These are phyloP conservation scores for Oldenlandia corymbosa DNA, from an alignment of 257 asterid species.

Conservation along the genomic window DNA sequence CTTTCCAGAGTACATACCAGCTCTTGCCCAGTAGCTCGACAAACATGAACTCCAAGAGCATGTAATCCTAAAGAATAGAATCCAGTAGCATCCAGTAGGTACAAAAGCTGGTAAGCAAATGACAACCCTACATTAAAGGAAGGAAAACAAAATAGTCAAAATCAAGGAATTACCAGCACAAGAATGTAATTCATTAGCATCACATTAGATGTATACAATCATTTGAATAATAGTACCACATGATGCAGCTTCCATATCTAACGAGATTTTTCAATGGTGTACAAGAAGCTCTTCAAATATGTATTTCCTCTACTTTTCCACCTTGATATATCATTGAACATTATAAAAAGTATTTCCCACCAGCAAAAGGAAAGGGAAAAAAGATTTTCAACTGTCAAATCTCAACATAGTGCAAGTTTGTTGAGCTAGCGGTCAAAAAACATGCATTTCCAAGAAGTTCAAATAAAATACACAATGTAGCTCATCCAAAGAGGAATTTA, in stretches of 20 bases:
- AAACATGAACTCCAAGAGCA: slow-evolving; percentile 88
- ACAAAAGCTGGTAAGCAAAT: slow-evolving; percentile 90
- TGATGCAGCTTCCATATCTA: not conserved
- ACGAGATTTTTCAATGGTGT: not conserved
- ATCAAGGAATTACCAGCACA: not conserved
- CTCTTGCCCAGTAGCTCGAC: slow-evolving; percentile 99
- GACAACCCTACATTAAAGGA: slow-evolving; percentile 57
- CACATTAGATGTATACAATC: slow-evolving; percentile 1
- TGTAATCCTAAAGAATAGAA: slow-evolving; percentile 84
- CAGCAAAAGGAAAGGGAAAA: not conserved
- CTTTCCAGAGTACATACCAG: slow-evolving; percentile 47
- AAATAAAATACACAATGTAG: not conserved
- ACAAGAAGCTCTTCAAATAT: not conserved
- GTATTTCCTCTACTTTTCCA: not conserved
- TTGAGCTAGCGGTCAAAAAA: not conserved
- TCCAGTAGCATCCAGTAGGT: slow-evolving; percentile 94
- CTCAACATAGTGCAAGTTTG: not conserved
- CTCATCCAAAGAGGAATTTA: not conserved
- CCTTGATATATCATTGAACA: not conserved
- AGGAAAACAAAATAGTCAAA: slow-evolving; percentile 7
- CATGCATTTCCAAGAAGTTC: not conserved
- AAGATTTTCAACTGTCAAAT: not conserved
- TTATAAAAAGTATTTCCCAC: not conserved
- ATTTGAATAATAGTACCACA: not conserved
- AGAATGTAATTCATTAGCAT: no score